Base-by-base conservation (phyloP, 108 stramenopile species). In the Cyclotella kingstonii region DNA sequence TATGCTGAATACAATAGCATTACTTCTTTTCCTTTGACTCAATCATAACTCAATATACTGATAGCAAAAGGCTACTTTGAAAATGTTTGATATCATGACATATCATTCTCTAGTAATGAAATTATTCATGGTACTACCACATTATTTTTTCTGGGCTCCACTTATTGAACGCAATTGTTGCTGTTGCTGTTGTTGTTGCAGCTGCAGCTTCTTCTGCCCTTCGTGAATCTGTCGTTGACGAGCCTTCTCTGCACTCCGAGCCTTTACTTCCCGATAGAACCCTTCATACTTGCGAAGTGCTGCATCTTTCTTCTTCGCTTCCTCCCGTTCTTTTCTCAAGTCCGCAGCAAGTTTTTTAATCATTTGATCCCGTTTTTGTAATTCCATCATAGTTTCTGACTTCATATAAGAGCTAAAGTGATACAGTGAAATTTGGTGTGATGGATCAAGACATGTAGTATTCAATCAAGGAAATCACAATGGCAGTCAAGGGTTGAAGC, bases 221-320 rank as follows among this genome's bases (percentile, higher is more conserved):
- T 67, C 55, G 28, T 67, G 59, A 7, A 59, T 52, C 56, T 85
- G 50, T n/a, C 81, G 68, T 40, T 87, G 86, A 6, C 77, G 66
- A 54, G 77, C 76, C 76, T 90, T 93, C 53, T 89, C 84, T 0
- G 89, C 93, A 62, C 89, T 91, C 11, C 86, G 54, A 5, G 86
- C 86, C 54, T 94, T 94, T 14, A 94, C 89, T 60, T 94, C 89
- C 21, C 81, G 57, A 60, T 94, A 94, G 46, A 94, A 94, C 9
- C 58, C 82, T 60, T 94, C 93, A 73, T 94, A 94, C 56, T 90
- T 90, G 43, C 81, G 72, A 17, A 94, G 68, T 4, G 87, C 86
- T 12, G 69, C 68, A 51, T 90, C 93, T 63, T 94, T 94, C 75
- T 87, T 89, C 53, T 83, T 89, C 30, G 73, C 70, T 44, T 93